Base-by-base conservation (phyloP, 148 eudicot genomes). In the Amaranthus palmeri region DNA sequence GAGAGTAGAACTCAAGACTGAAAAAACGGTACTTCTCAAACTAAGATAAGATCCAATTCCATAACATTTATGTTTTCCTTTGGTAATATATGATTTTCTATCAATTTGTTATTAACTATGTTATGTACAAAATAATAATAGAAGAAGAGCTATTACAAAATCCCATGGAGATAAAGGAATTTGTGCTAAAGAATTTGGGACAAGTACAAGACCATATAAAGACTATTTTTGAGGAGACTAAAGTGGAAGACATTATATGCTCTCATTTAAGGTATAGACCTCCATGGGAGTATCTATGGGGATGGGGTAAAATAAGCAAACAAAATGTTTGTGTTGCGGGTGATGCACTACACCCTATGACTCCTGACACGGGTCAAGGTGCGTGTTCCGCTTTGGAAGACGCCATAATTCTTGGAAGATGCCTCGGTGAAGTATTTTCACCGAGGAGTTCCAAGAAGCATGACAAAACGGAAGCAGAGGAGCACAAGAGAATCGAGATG, bases 331-430 rank as follows among this genome's bases (percentile, higher is more conserved):
- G 86, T 56, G 78, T 85, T 8, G 70, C 75, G 1, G 91, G 91
- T 0, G 91, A 87, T n/a, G 91, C 91, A 0, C 61, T 79, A 43
- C 91, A 87, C 42, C 85, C 88, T 3, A 83, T 85, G 91, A 87
- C 91, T 60, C 91, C 91, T 0, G 88, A 85, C 68, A 18, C 85
- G 6, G 91, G 86, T 60, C 91, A 87, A 71, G 91, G 91, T 1
- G 91, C 76, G 4, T 81, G 91, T 6, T 68, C 86, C 4, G 79
- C 91, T 2, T 52, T 87, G 10, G 91, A 87, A 61, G 91, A 87
- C 11, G 78, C 82, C 4, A 56, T 87, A 40, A 53, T 81, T 65
- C 46, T 87, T 0, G 88, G 84, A 17, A 72, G 82, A 69, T 72
- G 78, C 49, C 68, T 87, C 2, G 88, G 71, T 4, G 45, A 75